Evolutionary conservation across 495 filamentous ascomycete genomes (phyloP), one percentile per base, ranked within the genome.

Genomic region (Annulohypoxylon moriforme): DNA sequence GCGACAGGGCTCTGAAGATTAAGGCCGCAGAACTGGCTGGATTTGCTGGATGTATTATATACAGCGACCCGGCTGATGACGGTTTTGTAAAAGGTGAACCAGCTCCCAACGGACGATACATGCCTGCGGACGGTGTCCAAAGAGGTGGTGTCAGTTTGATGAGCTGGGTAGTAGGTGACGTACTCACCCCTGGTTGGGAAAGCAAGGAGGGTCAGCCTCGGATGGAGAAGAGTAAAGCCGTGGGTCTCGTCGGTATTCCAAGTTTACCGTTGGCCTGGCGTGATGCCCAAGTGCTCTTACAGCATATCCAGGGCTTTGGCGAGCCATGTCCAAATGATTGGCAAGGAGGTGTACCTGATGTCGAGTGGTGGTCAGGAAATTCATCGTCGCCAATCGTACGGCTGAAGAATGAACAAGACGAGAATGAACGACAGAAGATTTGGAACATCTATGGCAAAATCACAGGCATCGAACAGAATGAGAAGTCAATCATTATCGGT

Each of bases 381-480:
- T 75, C 82, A 3, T 87, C 84, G 0, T 95, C 94, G 18, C 93
- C 94, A 2, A 84, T 85, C 18, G 91, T 99, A 25, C 89, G 91
- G 52, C 85, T 99, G n/a, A 86, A 90, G 78, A 99, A 99, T 75
- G 80, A 93, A 46, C 93, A 97, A 70, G 94, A 96, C 70, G 94
- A 97, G 74, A 84, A 87, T 14, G 88, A 94, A 49, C 85, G 91
- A 72, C 92, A 95, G 73, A 87, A 90, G 5, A 96, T 99, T 42
- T 96, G 93, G 84, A 99, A 99, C 75, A 88, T 98, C 0, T 85
- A 96, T 55, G 96, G 92, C 22, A 85, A 87, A 50, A 95, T 99
- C 57, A 72, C 81, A 3, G 96, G 96, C n/a, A 78, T 91, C 29
- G 96, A 98, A 72, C 89, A 94, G 71, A 84, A 82, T 2, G 89